These are phyloP conservation scores for Cerioporus squamosus DNA, from an alignment of 1,284 basidiomycete genomes.

Conservation along the genomic window DNA sequence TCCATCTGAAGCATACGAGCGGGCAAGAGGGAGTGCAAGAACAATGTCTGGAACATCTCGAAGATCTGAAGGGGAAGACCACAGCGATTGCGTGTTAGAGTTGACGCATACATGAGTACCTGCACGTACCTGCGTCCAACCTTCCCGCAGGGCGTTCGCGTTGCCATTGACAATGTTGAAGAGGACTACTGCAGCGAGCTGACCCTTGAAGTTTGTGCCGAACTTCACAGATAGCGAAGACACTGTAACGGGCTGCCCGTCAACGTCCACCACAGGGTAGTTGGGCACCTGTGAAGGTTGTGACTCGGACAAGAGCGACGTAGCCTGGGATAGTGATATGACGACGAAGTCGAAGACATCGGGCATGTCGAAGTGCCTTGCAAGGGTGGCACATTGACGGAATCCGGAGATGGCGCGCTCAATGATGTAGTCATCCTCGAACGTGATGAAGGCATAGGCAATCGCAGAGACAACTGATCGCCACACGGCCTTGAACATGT, in stretches of 20 bases:
- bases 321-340: constrained; percentile 88
- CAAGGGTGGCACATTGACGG: constrained; percentile 93
- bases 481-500: constrained; percentile 95
- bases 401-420: constrained; percentile 95
- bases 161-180: constrained; percentile 99
- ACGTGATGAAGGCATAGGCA: constrained; percentile 92
- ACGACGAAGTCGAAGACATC: constrained; percentile 99
- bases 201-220: constrained; percentile 94
- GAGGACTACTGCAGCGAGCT: constrained; percentile 95
- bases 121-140: constrained; percentile 83
- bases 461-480: constrained; percentile 90
- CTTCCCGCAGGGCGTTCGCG: constrained; percentile 91
- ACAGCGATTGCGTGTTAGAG: not conserved
- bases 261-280: constrained; percentile 92
- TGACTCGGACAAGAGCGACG: constrained; percentile 78
- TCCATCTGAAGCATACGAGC: constrained; percentile 93
- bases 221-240: constrained; percentile 93
- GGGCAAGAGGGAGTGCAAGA: constrained; percentile 91
- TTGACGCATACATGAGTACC: not conserved
- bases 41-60: constrained; percentile 97
- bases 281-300: constrained; percentile 78
- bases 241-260: constrained; percentile 87
- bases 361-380: constrained; percentile 86
- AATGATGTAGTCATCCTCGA: constrained; percentile 96
- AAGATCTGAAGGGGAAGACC: constrained; percentile 72